Percentiles rank a stretch among this genome's conserved stretches.
Evolutionary conservation across 1,284 basidiomycete genomes (phyloP).

Genomic region (Ceratobasidium sp.): DNA sequence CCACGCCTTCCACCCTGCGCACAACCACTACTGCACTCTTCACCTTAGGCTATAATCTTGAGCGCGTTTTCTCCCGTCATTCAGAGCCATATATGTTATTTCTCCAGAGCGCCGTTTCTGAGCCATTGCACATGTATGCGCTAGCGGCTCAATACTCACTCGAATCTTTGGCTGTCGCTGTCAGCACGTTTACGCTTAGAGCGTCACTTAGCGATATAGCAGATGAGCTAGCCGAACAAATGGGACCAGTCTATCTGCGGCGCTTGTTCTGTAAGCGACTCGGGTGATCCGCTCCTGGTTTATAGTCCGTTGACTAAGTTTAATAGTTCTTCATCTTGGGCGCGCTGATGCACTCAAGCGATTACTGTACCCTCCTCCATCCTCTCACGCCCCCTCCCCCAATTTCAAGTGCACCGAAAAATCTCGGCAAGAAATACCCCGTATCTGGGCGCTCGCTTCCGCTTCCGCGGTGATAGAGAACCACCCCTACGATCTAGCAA

Average conservation of each 20-base stretch:
- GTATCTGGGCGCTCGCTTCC: constrained; percentile 41
- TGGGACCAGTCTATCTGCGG: constrained; percentile 73
- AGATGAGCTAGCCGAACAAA: constrained; percentile 71
- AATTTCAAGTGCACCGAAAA: neutral
- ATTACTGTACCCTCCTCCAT: constrained; percentile 66
- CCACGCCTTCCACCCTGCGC: constrained; percentile 42
- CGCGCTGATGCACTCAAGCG: constrained; percentile 64
- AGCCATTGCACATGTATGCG: constrained; percentile 71
- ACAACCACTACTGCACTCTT: constrained; percentile 33
- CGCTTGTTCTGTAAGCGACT: constrained; percentile 64
- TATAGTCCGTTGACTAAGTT: neutral
- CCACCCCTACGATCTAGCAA: constrained; percentile 22
- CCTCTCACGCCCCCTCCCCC: constrained; percentile 8
- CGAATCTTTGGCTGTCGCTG: constrained; percentile 71
- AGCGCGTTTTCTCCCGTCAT: constrained; percentile 24
- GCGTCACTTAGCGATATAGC: constrained; percentile 69
- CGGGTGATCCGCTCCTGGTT: neutral
- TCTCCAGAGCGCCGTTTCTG: constrained; percentile 64
- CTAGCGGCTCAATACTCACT: constrained; percentile 70
- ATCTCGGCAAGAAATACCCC: neutral
- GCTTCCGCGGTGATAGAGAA: constrained; percentile 19
- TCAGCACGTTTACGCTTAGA: constrained; percentile 72
- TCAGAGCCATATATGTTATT: constrained; percentile 45
- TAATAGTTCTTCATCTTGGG: constrained; percentile 64
- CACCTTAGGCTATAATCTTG: constrained; percentile 41